These are phyloP conservation scores for Lachnellula cervina DNA, from an alignment of 2,329 filamentous ascomycete species.

Conservation along the genomic window DNA sequence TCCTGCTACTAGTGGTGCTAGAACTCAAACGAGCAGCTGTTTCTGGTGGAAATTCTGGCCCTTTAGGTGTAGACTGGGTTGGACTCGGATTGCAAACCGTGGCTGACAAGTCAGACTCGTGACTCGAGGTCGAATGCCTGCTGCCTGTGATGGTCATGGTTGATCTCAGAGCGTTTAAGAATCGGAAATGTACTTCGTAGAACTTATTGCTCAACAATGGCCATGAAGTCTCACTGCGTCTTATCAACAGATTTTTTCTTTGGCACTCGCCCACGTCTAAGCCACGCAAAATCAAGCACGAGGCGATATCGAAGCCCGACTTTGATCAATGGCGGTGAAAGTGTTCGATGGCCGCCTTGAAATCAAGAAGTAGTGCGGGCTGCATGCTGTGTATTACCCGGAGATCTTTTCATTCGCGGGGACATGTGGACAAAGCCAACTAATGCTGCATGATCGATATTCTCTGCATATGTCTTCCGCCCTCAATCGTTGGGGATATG, in stretches of 20 bases:
- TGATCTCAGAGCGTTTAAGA: too few relatives aligned
- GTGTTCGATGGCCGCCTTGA: neutral
- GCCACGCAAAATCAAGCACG: neutral
- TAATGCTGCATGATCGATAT: neutral
- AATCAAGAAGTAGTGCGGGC: neutral
- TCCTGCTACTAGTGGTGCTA: neutral
- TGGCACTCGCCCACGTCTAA: neutral
- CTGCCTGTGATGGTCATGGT: neutral
- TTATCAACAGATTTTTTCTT: neutral
- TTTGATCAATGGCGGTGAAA: neutral
- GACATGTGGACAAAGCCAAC: neutral
- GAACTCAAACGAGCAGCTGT: neutral
- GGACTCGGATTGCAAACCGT: neutral
- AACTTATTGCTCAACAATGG: too few relatives aligned
- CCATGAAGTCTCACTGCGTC: neutral
- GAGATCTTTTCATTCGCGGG: too few relatives aligned
- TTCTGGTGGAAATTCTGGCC: neutral
- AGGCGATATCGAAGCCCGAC: neutral
- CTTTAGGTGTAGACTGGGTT: neutral
- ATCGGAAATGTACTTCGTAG: too few relatives aligned
- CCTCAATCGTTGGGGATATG: neutral
- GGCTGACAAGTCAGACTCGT: neutral
- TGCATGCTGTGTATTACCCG: neutral
- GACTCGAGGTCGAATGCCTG: neutral
- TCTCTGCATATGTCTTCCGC: neutral